Percentiles rank a stretch among this genome's conserved stretches.
Evolutionary conservation across 768 basidiomycete species (phyloP).

Genomic region (Lactifluus piperatus): DNA sequence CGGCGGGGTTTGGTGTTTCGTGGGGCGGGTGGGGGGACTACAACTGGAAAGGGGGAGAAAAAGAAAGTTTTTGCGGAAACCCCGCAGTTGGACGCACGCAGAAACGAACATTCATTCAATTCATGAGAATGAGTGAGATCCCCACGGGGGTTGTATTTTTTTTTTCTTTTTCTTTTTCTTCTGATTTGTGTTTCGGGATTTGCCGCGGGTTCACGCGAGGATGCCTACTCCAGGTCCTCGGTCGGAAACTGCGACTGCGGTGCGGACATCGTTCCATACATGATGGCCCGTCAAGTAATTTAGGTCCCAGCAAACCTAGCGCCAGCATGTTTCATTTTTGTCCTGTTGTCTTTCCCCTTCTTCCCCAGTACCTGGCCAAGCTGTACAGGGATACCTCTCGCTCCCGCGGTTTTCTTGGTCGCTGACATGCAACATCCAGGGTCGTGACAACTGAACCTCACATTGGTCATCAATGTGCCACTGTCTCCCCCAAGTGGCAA

Average conservation of each 20-base stretch:
- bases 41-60: too few relatives aligned
- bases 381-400: background rate
- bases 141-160: too few relatives aligned
- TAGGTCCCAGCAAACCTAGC: background rate
- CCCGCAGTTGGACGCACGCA: too few relatives aligned
- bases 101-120: too few relatives aligned
- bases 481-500: background rate
- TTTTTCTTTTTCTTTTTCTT: background rate
- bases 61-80: too few relatives aligned
- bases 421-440: background rate
- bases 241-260: background rate
- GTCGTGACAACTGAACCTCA: background rate
- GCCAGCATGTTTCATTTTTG: background rate
- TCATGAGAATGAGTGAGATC: too few relatives aligned
- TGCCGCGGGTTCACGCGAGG: background rate
- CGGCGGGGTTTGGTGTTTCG: too few relatives aligned
- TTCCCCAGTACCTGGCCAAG: background rate
- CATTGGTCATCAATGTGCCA: background rate
- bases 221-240: background rate
- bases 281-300: background rate
- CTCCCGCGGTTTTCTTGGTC: background rate
- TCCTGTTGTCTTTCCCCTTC: background rate
- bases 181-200: background rate
- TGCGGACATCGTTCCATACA: background rate
- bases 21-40: too few relatives aligned